phyloP scores from a whole-genome alignment of 441 rosid species.

The Codiaeum variegatum region DNA sequence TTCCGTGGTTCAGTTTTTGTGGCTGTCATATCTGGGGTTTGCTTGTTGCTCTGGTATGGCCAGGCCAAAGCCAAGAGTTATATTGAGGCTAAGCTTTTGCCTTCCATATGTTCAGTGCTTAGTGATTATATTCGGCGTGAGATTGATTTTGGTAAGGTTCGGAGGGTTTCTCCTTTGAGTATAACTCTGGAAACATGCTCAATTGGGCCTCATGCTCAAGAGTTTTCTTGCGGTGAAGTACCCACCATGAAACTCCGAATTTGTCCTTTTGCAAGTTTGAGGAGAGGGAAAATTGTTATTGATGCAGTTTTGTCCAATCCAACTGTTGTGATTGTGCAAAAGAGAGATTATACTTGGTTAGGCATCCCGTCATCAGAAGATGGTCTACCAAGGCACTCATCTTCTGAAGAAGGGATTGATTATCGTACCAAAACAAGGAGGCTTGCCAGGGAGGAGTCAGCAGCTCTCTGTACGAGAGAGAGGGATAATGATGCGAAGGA shows the following conservation, averaged over 20 bases:
- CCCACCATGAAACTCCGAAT: constrained; percentile 75
- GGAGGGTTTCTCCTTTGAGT: constrained; percentile 79
- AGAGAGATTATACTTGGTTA: constrained; percentile 90
- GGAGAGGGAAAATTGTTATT: constrained; percentile 86
- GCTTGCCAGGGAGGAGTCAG: constrained; percentile 75
- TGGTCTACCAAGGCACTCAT: constrained; percentile 51
- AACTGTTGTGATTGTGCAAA: constrained; percentile 65
- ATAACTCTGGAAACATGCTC: constrained; percentile 88
- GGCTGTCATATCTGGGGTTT: constrained; percentile 79
- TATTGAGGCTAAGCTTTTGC: constrained; percentile 78
- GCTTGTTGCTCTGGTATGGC: constrained; percentile 90
- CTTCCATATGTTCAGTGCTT: constrained; percentile 76
- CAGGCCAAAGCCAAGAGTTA: constrained; percentile 69
- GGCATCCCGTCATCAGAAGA: constrained; percentile 76
- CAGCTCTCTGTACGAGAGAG: constrained; percentile 48
- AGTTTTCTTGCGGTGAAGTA: constrained; percentile 91
- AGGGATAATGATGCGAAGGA: constrained; percentile 71
- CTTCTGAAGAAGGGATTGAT: constrained; percentile 95
- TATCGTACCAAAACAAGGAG: constrained; percentile 87
- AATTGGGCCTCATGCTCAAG: constrained; percentile 74
- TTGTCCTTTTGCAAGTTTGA: constrained; percentile 84
- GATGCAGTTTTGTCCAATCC: constrained; percentile 87
- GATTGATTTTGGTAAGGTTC: constrained; percentile 80
- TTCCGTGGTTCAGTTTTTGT: constrained; percentile 74
- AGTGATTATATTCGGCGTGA: constrained; percentile 84